phyloP scores from a whole-genome alignment of 1,139 yeast genomes.

The Maudiozyma humilis region DNA sequence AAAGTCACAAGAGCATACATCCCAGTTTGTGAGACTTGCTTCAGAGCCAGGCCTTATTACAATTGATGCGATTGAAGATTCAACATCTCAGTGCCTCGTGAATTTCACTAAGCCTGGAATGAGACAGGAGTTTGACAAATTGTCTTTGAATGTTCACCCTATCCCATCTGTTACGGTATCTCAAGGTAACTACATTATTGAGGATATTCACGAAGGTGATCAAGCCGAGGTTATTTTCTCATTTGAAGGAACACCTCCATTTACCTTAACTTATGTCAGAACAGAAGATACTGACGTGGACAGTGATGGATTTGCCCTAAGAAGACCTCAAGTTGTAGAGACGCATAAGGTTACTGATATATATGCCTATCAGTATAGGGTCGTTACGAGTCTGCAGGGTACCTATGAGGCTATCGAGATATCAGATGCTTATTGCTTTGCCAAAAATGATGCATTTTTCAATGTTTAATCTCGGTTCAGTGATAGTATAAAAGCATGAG shows the following conservation, averaged over 20 bases:
- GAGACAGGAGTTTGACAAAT: conserved; percentile 34
- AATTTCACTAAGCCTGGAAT: conserved; percentile 40
- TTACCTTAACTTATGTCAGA: conserved; percentile 47
- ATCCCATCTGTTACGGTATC: conserved; percentile 87
- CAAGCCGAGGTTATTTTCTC: conserved; percentile 63
- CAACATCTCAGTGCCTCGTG: conserved; percentile 67
- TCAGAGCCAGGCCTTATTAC: conserved; percentile 68
- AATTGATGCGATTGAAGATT: conserved; percentile 65
- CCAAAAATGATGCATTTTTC: conserved; percentile 34
- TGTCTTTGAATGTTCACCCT: conserved; percentile 56
- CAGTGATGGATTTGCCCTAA: conserved; percentile 17
- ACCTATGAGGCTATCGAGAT: conserved; percentile 87
- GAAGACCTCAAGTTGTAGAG: conserved; percentile 54
- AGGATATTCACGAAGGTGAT: conserved; percentile 87
- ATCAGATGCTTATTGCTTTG: conserved; percentile 68
- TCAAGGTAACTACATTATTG: conserved; percentile 65
- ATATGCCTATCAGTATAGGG: conserved; percentile 56
- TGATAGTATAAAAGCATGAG: too few relatives aligned
- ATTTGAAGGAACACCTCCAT: conserved; percentile 67
- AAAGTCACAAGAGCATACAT: conserved; percentile 48
- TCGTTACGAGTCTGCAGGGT: conserved; percentile 80
- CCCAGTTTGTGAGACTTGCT: conserved; percentile 64
- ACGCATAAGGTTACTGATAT: conserved; percentile 68
- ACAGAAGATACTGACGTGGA: conserved; percentile 36
- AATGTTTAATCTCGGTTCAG: conserved; percentile 11